A percentile compares a stretch with the other conserved stretches of the same genome.
phyloP scores from a whole-genome alignment of 352 stramenopile genomes.

The Elongisporangium undulatum region DNA sequence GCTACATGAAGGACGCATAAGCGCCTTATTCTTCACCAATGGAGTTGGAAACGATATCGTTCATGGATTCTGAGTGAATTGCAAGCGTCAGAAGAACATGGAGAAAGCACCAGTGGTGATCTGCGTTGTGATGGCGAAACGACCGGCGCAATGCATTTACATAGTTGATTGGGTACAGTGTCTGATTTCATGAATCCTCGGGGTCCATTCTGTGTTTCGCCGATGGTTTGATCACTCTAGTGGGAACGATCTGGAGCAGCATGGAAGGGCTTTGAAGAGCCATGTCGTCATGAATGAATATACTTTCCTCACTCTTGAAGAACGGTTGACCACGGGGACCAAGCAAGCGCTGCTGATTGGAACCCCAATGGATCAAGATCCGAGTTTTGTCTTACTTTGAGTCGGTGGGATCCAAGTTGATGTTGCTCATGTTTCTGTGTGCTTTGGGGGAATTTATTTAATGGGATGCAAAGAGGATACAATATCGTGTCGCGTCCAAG shows the following conservation, averaged over 20 bases:
- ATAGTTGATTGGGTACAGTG: background rate
- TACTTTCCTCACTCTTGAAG: background rate
- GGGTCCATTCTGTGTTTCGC: background rate
- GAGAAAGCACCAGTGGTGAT: background rate
- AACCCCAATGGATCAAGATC: background rate
- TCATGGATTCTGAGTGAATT: background rate
- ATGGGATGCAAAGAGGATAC: background rate
- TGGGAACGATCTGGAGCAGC: background rate
- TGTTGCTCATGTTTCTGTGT: background rate
- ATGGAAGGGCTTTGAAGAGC: background rate
- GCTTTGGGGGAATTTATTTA: background rate
- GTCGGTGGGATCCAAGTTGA: background rate
- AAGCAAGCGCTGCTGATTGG: background rate
- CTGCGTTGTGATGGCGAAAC: background rate
- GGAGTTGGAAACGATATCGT: background rate
- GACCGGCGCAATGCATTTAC: background rate
- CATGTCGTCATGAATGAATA: background rate
- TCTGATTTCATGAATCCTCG: background rate
- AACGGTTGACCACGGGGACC: background rate
- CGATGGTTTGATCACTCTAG: background rate
- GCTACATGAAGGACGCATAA: conserved; percentile 84
- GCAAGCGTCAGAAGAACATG: background rate
- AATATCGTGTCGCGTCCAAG: background rate
- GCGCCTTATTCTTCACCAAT: conserved; percentile 1
- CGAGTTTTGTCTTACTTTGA: background rate